Evolutionary conservation across 805 yeast genomes (phyloP).

Genomic region (Candida corydali): DNA sequence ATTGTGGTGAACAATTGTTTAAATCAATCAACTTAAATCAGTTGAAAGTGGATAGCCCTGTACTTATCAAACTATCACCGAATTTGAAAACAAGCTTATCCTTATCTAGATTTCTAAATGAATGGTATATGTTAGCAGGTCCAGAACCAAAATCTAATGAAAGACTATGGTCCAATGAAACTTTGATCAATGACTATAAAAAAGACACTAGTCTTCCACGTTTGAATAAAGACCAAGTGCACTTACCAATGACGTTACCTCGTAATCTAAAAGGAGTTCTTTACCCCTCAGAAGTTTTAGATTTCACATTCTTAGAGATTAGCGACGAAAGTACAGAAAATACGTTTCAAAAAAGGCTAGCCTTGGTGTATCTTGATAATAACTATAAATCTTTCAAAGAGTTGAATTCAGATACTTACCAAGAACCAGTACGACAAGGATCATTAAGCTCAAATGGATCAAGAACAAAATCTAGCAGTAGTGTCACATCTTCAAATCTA

Average conservation of each 20-base stretch:
- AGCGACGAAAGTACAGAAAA: background rate
- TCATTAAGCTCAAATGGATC: constrained; percentile 4
- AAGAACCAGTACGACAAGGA: background rate
- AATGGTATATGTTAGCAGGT: constrained; percentile 30
- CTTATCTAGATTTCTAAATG: constrained; percentile 27
- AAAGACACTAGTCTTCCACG: constrained; percentile 3
- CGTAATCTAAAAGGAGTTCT: constrained; percentile 22
- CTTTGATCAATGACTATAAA: constrained; percentile 11
- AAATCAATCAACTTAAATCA: background rate
- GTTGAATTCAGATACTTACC: background rate
- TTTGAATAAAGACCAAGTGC: constrained; percentile 12
- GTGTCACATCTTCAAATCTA: background rate
- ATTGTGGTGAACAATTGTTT: constrained; percentile 1
- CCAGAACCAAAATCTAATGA: constrained; percentile 14
- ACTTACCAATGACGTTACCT: constrained; percentile 20
- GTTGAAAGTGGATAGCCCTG: constrained; percentile 4
- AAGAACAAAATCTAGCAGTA: constrained; percentile 1
- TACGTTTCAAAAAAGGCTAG: constrained; percentile 15
- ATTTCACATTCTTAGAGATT: constrained; percentile 6
- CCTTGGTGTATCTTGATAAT: constrained; percentile 18
- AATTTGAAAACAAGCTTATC: constrained; percentile 17
- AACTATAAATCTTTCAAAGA: constrained; percentile 14
- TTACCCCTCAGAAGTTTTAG: constrained; percentile 20
- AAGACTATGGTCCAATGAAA: constrained; percentile 15
- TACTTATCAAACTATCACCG: constrained; percentile 22